Conservation (phyloP, 495 filamentous ascomycete genomes). For the Letharia lupina region DNA sequence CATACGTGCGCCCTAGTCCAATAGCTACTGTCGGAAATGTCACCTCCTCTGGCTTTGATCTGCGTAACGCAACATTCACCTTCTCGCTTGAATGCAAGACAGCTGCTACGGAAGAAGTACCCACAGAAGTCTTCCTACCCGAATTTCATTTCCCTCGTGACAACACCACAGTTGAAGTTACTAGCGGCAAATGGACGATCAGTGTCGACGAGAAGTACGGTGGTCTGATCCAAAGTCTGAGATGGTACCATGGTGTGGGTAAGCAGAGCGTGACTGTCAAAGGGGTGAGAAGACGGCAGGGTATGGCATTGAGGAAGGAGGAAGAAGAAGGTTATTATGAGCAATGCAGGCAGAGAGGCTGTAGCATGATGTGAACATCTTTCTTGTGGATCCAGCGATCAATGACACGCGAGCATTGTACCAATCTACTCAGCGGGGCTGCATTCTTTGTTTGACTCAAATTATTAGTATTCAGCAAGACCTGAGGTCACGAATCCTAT, state of each 20-base stretch:
- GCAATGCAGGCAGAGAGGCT: conserved; percentile 47
- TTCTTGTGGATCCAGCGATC: not conserved
- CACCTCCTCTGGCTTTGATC: conserved; percentile 64
- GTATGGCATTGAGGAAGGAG: conserved; percentile 31
- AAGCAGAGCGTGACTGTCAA: conserved; percentile 71
- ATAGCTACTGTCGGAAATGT: conserved; percentile 64
- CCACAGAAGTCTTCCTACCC: conserved; percentile 81
- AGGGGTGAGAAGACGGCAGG: conserved; percentile 58
- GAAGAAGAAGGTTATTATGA: conserved; percentile 59
- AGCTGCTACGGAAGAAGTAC: conserved; percentile 46
- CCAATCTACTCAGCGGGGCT: not conserved
- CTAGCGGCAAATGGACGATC: conserved; percentile 83
- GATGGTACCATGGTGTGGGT: conserved; percentile 87
- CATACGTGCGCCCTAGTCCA: conserved; percentile 80
- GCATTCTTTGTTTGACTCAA: not conserved
- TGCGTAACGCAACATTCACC: conserved; percentile 64
- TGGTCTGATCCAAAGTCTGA: conserved; percentile 60
- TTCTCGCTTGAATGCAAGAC: conserved; percentile 51
- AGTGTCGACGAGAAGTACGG: conserved; percentile 58
- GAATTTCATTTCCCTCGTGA: conserved; percentile 86
- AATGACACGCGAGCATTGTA: not conserved
- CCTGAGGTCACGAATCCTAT: not conserved
- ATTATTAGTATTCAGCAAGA: not conserved
- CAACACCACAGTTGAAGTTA: conserved; percentile 59
- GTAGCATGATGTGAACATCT: conserved; percentile 42